Base-by-base conservation (phyloP, 192 early-diverging fungal genomes). In the Coemansia javaensis region DNA sequence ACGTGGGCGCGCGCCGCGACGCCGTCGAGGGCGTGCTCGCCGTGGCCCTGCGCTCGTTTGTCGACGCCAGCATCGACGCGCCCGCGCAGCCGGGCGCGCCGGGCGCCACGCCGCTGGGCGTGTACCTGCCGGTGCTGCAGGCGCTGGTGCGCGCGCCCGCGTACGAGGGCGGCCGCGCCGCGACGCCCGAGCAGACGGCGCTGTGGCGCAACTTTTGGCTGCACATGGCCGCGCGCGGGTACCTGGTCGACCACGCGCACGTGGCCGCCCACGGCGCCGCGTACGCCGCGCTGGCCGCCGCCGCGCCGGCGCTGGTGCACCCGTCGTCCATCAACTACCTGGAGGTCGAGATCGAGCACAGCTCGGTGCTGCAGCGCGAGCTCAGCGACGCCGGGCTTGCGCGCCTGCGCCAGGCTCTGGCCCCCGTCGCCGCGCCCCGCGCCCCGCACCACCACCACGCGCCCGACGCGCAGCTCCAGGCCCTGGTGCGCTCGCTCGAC, bases 171-270 rank as follows among this genome's bases (percentile, higher is more conserved):
- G 81, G 82, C 42, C 45, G 74, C 12, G 64, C 71, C 10, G 70
- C 81, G 5, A 72, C 77, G 21, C 70, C 78, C 3, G 88, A 90
- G 47, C 72, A 82, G 15, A 77, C 82, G 4, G 59, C 77, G 24
- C 50, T 87, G 21, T 93, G 93, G 74, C 80, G 94, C 37, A 90
- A 91, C 61, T 80, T 90, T 30, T 99, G 96, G 96, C 84, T 97
- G 52, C 85, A 90, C 42, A 78, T 87, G 43, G 85, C 91, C 3
- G 60, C 87, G 11, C 85, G 81, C 59, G 85, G 93, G 1, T 84
- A 90, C 42, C 73, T 85, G 25, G 77, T 82, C 9, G 81, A 89
- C 25, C 79, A 84, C 1, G 63, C 77, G 11, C 93, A 91, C 81
- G 79, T 84, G 20, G 76, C 71, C 14, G 86, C 88, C 17, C 95